Conservation (phyloP, 306 rosid genomes). For the Acacia acuminata region DNA sequence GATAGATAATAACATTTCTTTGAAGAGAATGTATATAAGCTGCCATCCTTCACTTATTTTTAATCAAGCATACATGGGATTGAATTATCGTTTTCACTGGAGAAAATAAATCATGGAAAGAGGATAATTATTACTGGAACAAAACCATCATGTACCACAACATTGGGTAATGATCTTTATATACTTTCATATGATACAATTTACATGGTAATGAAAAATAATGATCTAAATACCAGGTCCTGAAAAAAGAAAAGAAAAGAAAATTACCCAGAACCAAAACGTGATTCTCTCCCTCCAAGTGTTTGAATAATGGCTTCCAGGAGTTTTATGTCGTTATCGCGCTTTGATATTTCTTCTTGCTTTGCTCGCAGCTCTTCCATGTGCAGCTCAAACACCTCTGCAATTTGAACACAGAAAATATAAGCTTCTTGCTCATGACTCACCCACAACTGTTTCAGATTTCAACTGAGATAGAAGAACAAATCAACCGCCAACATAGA, state of each 20-base stretch:
- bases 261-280: conserved; percentile 36
- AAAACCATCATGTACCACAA: background rate
- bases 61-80: background rate
- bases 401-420: conserved; percentile 23
- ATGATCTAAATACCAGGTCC: background rate
- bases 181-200: conserved; percentile 33
- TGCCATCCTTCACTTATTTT: background rate
- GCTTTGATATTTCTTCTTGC: conserved; percentile 81
- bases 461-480: background rate
- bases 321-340: conserved; percentile 81
- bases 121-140: background rate
- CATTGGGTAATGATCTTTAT: background rate
- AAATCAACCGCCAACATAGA: background rate
- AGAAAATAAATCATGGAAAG: conserved; percentile 7
- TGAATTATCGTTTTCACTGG: background rate
- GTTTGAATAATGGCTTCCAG: conserved; percentile 81
- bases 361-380: conserved; percentile 91
- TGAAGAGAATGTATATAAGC: too few relatives aligned
- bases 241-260: background rate
- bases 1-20: too few relatives aligned
- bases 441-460: conserved; percentile 16
- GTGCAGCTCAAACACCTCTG: conserved; percentile 93
- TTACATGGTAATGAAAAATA: conserved; percentile 23
- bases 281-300: conserved; percentile 66
- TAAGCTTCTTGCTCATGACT: conserved; percentile 15